These are phyloP conservation scores for Cladophialophora immunda DNA, from an alignment of 2,329 filamentous ascomycete genomes.

Conservation along the genomic window DNA sequence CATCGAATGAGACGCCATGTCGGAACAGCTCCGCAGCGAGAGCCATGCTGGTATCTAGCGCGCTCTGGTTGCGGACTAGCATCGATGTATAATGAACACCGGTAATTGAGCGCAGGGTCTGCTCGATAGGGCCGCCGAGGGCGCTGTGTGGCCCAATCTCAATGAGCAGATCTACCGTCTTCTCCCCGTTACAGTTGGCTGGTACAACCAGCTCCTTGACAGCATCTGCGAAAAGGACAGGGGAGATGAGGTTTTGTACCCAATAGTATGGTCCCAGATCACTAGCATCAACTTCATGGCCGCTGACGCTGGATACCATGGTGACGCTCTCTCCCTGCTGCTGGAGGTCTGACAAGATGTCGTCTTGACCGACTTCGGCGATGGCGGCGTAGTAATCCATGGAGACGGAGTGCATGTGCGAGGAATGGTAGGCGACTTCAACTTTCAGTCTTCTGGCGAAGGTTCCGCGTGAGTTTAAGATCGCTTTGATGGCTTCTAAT, in stretches of 20 bases:
- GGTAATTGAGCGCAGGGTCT: conserved; percentile 39
- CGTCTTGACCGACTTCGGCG: not conserved
- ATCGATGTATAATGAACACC: conserved; percentile 40
- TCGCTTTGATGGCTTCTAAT: conserved; percentile 36
- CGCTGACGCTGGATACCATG: conserved; percentile 22
- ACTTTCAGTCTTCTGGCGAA: conserved; percentile 44
- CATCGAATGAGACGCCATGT: not conserved
- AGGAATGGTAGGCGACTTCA: conserved; percentile 47
- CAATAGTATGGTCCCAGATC: conserved; percentile 40
- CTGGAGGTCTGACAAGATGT: too few relatives aligned
- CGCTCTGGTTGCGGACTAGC: conserved; percentile 42
- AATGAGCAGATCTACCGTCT: conserved; percentile 38
- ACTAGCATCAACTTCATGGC: conserved; percentile 11
- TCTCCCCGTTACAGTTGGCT: conserved; percentile 12
- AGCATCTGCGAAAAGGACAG: conserved; percentile 43
- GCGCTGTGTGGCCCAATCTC: conserved; percentile 48
- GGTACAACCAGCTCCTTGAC: conserved; percentile 34
- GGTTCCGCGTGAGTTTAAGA: conserved; percentile 35
- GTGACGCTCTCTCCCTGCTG: not conserved
- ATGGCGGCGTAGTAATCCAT: conserved; percentile 1
- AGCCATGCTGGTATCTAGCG: not conserved
- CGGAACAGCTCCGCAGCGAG: not conserved
- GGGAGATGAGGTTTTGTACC: conserved; percentile 46
- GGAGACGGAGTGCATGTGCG: conserved; percentile 41
- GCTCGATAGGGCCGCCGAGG: conserved; percentile 43